phyloP scores from a whole-genome alignment of 768 basidiomycete species.

The Pleurotus citrinopileatus region DNA sequence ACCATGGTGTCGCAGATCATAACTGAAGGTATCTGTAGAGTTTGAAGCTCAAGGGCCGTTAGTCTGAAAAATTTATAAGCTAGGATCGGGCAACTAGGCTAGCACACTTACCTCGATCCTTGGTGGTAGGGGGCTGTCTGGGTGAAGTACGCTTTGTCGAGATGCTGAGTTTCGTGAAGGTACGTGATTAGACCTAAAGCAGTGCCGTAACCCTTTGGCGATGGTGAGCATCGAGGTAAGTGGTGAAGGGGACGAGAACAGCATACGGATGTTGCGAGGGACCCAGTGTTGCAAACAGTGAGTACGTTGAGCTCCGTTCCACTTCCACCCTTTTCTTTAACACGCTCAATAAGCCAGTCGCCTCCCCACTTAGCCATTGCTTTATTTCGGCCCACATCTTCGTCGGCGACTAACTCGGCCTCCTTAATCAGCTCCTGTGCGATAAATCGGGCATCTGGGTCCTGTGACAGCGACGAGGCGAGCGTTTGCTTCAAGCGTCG shows the following conservation, averaged over 20 bases:
- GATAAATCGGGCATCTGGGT: constrained; percentile 41
- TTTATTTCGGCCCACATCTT: constrained; percentile 86
- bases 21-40: constrained; percentile 77
- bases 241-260: constrained; percentile 1
- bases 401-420: constrained; percentile 71
- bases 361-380: constrained; percentile 84
- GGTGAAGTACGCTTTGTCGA: constrained; percentile 86
- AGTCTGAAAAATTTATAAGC: constrained; percentile 44
- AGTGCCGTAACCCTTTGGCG: constrained; percentile 87
- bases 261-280: constrained; percentile 87
- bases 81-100: neutral
- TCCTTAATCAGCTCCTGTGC: constrained; percentile 66
- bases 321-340: constrained; percentile 31
- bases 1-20: constrained; percentile 99
- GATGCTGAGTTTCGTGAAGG: constrained; percentile 73
- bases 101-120: constrained; percentile 61
- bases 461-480: constrained; percentile 37
- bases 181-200: constrained; percentile 92
- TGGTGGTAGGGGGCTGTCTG: constrained; percentile 96
- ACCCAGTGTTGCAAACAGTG: constrained; percentile 98
- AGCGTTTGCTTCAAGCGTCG: constrained; percentile 61
- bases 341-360: constrained; percentile 70
- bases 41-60: constrained; percentile 86
- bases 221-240: constrained; percentile 1
- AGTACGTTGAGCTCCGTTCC: constrained; percentile 68